These are phyloP conservation scores for Eucalyptus paniculata DNA, from an alignment of 345 rosid genomes.

Conservation along the genomic window DNA sequence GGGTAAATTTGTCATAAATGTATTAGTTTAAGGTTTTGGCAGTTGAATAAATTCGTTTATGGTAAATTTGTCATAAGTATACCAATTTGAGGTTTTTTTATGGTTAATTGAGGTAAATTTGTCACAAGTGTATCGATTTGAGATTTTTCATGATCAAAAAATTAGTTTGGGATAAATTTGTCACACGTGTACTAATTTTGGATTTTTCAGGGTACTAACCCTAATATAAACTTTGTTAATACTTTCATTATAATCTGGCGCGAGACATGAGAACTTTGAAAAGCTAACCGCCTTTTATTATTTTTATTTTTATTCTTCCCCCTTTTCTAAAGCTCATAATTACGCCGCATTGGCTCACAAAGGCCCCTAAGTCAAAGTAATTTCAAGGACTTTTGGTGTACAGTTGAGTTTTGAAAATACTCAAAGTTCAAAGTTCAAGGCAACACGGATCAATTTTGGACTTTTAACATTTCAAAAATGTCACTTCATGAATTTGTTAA, in stretches of 20 bases:
- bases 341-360: neutral
- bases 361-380: neutral
- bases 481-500: neutral
- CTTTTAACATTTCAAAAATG: neutral
- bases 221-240: neutral
- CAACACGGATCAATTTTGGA: neutral
- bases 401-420: neutral
- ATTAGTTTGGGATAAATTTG: accelerated
- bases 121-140: accelerated
- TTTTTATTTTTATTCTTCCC: neutral
- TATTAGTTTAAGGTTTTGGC: too few relatives aligned
- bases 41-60: too few relatives aligned
- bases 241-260: neutral
- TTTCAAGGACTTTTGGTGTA: neutral
- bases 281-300: neutral
- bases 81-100: accelerated
- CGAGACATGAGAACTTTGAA: neutral
- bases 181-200: accelerated
- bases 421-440: neutral
- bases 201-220: accelerated
- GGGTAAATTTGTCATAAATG: too few relatives aligned
- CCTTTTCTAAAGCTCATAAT: neutral
- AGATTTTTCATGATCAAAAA: too few relatives aligned
- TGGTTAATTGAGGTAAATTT: too few relatives aligned
- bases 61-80: too few relatives aligned